Evolutionary conservation across 352 stramenopile species (phyloP).

Genomic region (Phytophthora pluvialis): DNA sequence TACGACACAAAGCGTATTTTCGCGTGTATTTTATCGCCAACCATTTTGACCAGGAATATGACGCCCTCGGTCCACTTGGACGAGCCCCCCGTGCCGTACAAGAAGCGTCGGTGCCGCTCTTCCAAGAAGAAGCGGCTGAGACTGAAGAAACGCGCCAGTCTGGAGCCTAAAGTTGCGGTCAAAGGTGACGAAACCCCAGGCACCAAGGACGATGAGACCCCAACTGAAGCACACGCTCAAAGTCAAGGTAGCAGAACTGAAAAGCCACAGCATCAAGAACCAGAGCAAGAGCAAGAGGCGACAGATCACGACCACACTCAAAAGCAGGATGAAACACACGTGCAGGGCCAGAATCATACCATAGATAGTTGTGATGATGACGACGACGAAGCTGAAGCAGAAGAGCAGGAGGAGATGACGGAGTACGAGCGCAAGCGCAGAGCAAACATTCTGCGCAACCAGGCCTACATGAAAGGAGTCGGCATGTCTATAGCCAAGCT

Average conservation of each 20-base stretch:
- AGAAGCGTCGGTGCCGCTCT: conserved; percentile 12
- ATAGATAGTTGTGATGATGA: not conserved
- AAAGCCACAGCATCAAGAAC: not conserved
- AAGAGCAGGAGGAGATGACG: conserved; percentile 25
- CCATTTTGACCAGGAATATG: conserved; percentile 2
- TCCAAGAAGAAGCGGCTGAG: conserved; percentile 26
- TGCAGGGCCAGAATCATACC: not conserved
- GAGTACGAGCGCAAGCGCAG: conserved; percentile 75
- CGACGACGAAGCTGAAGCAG: not conserved
- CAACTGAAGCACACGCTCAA: not conserved
- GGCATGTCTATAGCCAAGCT: conserved; percentile 71
- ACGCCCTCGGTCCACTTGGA: not conserved
- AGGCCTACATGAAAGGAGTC: conserved; percentile 72
- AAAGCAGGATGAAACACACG: not conserved
- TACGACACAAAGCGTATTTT: too few relatives aligned
- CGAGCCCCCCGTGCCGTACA: conserved; percentile 1
- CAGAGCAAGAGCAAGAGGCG: not conserved
- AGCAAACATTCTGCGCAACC: conserved; percentile 78
- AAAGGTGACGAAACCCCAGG: not conserved
- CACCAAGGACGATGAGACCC: not conserved
- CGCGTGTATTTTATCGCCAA: conserved; percentile 11
- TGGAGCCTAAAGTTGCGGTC: not conserved
- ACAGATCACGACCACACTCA: not conserved
- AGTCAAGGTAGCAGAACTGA: not conserved
- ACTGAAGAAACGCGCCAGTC: conserved; percentile 15